Base-by-base conservation (phyloP, 2,329 filamentous ascomycete species). In the Calonectria pauciramosa region DNA sequence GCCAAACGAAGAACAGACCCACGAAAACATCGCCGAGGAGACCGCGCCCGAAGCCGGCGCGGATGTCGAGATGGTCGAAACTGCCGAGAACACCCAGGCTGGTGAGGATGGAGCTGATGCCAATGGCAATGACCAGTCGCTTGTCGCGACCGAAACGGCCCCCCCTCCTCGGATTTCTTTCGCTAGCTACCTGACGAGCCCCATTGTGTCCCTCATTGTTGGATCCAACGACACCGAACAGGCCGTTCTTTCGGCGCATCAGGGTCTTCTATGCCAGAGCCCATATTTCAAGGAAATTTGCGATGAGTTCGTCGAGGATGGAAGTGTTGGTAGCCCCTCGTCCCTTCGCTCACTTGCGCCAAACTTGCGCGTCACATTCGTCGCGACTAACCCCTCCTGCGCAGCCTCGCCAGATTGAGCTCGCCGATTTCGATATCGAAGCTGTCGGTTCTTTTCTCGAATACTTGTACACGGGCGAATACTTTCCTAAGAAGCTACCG, bases 171-270 rank as follows among this genome's bases (percentile, higher is more conserved):
- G 87, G 78, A 78, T 82, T 8, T 86, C 85, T 44, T 93, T 91
- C 79, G 84, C 89, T 65, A 89, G 87, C 80, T 94, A 93, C 80
- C 88, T 96, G 28, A 90, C 88, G 76, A 95, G 93, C 76, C 93
- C 94, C 0, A 88, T 95, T 14, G 91, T 96, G 38, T 91, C 92
- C 20, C 85, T 96, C 34, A 82, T 92, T n/a, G 88, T 95, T 26
- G 93, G 94, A 16, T 85, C 86, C 63, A 92, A 89, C 71, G 91
- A 92, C 8, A 91, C 89, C 71, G 91, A 92, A 6, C 88, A 91
- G 80, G 92, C 91, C 13, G 88, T 92, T 38, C 89, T 98, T 73
- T 93, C 92, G 30, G 95, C 95, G 9, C 96, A 98, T 84, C 94
- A 98, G 86, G 93, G 89, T 4, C 89, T 98, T 32, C 89, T 99